A percentile compares a stretch with the other conserved stretches of the same genome.
phyloP scores from a whole-genome alignment of 2,329 filamentous ascomycete species.

The Ophiocordyceps camponoti-leonardi region DNA sequence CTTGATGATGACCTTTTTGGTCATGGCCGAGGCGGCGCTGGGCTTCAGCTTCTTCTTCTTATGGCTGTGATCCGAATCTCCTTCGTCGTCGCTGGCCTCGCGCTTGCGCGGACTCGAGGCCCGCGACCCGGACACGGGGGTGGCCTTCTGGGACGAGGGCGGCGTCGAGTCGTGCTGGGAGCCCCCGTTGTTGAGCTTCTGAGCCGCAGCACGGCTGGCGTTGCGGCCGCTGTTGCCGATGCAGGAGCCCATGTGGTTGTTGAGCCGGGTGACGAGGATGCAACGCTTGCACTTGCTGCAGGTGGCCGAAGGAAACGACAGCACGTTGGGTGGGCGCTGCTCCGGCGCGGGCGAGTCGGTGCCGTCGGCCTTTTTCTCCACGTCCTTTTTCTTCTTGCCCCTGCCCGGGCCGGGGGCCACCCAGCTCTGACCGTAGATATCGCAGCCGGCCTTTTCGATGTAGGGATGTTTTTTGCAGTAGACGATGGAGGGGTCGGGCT shows the following conservation, averaged over 20 bases:
- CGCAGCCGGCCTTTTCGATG: conserved; percentile 58
- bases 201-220: conserved; percentile 42
- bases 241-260: conserved; percentile 52
- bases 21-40: conserved; percentile 8
- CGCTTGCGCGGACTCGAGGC: conserved; percentile 39
- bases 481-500: conserved; percentile 48
- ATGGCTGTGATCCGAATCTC: conserved; percentile 29
- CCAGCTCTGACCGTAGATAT: conserved; percentile 73
- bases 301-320: conserved; percentile 47
- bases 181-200: conserved; percentile 43
- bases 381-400: conserved; percentile 67
- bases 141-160: conserved; percentile 45
- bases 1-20: conserved; percentile 40
- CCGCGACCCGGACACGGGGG: conserved; percentile 36
- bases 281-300: conserved; percentile 52
- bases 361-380: conserved; percentile 39
- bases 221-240: conserved; percentile 49
- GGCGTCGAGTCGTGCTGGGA: conserved; percentile 39
- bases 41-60: conserved; percentile 44
- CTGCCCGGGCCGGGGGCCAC: conserved; percentile 52
- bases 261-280: conserved; percentile 46
- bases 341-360: conserved; percentile 32
- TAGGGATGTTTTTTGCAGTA: conserved; percentile 71
- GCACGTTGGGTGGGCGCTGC: conserved; percentile 40
- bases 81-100: conserved; percentile 37